Evolutionary conservation across 2,329 filamentous ascomycete species (phyloP).

Genomic region (Trichoderma aggressivum): DNA sequence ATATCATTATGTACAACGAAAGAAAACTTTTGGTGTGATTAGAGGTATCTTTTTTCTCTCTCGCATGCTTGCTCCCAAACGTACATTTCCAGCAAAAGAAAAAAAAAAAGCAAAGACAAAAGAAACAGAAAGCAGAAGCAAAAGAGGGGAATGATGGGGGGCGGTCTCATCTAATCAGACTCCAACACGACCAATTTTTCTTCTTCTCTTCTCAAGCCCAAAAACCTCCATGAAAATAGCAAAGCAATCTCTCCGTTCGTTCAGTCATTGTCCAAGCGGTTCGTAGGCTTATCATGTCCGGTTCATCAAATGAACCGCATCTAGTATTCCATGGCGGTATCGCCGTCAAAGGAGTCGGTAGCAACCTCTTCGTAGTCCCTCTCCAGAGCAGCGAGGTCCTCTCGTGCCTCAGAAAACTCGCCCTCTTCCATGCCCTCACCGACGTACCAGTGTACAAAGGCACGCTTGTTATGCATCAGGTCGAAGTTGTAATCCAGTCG

Average conservation of each 20-base stretch:
- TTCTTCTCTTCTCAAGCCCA: conserved; percentile 17
- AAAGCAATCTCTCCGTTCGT: background rate
- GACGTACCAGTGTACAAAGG: conserved; percentile 77
- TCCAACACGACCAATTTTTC: background rate
- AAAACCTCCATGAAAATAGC: background rate
- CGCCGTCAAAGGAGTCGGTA: conserved; percentile 63
- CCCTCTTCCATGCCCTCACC: conserved; percentile 92
- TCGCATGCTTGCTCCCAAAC: conserved; percentile 30
- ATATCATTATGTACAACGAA: conserved; percentile 9
- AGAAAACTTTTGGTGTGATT: background rate
- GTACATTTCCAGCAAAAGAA: conserved; percentile 18
- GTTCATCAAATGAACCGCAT: background rate
- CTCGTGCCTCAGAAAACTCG: conserved; percentile 82
- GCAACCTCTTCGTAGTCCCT: conserved; percentile 86
- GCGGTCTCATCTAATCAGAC: conserved; percentile 9
- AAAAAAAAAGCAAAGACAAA: background rate
- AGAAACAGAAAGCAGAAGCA: background rate
- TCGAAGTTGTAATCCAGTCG: conserved; percentile 73
- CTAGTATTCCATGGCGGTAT: conserved; percentile 77
- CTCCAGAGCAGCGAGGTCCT: conserved; percentile 81
- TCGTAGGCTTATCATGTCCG: background rate
- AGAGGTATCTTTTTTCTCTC: conserved; percentile 29
- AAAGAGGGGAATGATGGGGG: conserved; percentile 19
- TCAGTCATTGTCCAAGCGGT: background rate
- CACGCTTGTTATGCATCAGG: conserved; percentile 75